Evolutionary conservation across 805 yeast species (phyloP), one percentile per base, ranked within the genome.

Genomic region (Maudiozyma turicensis): DNA sequence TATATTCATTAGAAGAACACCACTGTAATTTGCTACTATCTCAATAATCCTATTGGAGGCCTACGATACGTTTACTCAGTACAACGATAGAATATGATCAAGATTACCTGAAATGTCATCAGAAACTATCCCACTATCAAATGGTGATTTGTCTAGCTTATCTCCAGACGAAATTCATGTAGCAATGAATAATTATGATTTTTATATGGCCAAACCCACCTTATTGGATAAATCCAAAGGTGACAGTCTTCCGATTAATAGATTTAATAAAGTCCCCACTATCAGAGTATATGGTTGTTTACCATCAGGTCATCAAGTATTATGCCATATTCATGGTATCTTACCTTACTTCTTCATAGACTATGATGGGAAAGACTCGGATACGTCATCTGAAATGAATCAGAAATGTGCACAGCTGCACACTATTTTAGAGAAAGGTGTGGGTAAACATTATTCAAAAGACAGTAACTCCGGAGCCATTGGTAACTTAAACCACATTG

Each of bases 331-430:
- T 8, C 98, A 90, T 67, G 90, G 91, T 39, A 77, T 78, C 15
- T 86, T 74, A 54, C 99, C 98, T 0, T 93, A 91, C 59, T 55
- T 91, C 1, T 89, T 75, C 59, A 70, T 90, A 2, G 79, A 77
- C 35, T 82, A 82, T 58, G 71, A 69, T 41, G 84, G 81, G 1
- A 59, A 65, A 0, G 35, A 48, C 8, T 50, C 49, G 11, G 67
- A 62, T 47, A 50, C 45, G 9, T 52, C 66, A 4, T 49, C 54
- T 5, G 56, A 54, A 2, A 56, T 70, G 6, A 49, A 58, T 10
- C 59, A 61, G 14, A 70, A 70, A 48, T 65, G 82, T 31, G 54
- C 65, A 3, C 54, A 61, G 1, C 54, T 82, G 14, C 75, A 69
- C 34, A 38, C 54, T 8, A 66, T 69, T 50, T 58, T 84, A 11